Base-by-base conservation (phyloP, 257 asterid species). In the Nemophila menziesii region DNA sequence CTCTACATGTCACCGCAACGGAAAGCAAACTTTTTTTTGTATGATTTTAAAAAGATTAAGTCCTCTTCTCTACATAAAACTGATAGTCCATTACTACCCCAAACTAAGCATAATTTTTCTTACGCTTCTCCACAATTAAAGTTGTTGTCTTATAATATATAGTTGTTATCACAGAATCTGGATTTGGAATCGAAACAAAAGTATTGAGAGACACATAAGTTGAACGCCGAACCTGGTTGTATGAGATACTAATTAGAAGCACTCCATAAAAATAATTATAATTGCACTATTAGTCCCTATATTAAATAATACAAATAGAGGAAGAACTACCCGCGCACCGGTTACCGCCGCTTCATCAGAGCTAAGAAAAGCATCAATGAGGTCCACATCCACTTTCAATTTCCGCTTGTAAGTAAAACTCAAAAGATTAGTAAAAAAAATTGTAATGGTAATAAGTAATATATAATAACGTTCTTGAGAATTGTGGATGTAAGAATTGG, bases 111-210 rank as follows among this genome's bases (percentile, higher is more conserved):
- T 33, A 14, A n/a, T 66, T 52, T 54, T 48, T 51, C 57, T 44
- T 60, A 56, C 38, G 63, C 33, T 61, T 68, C 79, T 67, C 77
- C 33, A 78, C 75, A 51, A 93, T 82, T 37, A 64, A 51, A 34
- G 87, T 90, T 16, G 92, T 85, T 37, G 94, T 96, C 55, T 53
- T 53, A 72, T 84, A 89, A 95, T 93, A 89, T 15, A 72, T 54
- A 54, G 94, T 92, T 63, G 90, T 93, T 38, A 92, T 96, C 93
- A 74, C 72, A 21, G 98, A 95, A 33, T 96, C 98, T 22, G 98
- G 98, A 52, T 89, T 96, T 0, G 93, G 83, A 22, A 81, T 85
- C 9, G 92, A 68, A 16, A 92, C 78, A 49, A 84, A 86, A 60
- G 72, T 73, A n/a, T 76, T 87, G 8, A 72, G 73, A 5, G 93